Evolutionary conservation across 129 eudicot genomes (phyloP), one percentile per base, ranked within the genome.

Genomic region (Flaveria bidentis): DNA sequence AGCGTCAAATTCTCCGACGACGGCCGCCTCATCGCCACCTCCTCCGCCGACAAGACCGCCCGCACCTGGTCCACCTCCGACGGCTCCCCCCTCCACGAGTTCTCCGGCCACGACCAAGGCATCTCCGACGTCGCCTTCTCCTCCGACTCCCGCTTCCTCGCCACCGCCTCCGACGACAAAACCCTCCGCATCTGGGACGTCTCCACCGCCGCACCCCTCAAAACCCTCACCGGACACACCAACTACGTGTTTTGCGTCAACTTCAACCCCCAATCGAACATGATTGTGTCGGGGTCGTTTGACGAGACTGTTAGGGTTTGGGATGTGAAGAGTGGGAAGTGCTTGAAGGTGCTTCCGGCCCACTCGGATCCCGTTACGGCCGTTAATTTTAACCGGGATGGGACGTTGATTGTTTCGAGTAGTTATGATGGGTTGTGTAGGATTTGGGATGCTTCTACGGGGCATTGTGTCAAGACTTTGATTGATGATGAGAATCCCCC

Each of bases 401-500:
- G 98, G 26, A 72, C 89, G 17, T 42, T 91, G 75, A 87, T 93
- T 22, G 96, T 88, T 16, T 90, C 98, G 16, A 91, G 98, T 33
- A 93, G 98, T 51, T 90, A 88, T 30, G 98, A 93, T 81, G 97
- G 97, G 9, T 70, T 93, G 84, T 93, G 98, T 57, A 82, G 98
- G 91, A 85, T 93, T 73, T 93, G 98, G 98, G 98, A 91, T 67
- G 93, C 88, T 23, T 85, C 91, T 0, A 93, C 98, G 0, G 98
- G 98, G 51, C 97, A 91, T 84, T 93, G 98, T 90, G 53, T 87
- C 74, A 93, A 93, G 87, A 93, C 98, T 49, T 64, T 93, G 79
- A 88, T 93, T 65, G 98, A 93, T 61, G 98, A 91, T 61, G 98
- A 93, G 75, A 92, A 89, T n/a, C 98, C 98, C 2, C 98, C 98